Evolutionary conservation across 371 early-diverging fungal species (phyloP).

Genomic region (Rhizomucor pusillus): DNA sequence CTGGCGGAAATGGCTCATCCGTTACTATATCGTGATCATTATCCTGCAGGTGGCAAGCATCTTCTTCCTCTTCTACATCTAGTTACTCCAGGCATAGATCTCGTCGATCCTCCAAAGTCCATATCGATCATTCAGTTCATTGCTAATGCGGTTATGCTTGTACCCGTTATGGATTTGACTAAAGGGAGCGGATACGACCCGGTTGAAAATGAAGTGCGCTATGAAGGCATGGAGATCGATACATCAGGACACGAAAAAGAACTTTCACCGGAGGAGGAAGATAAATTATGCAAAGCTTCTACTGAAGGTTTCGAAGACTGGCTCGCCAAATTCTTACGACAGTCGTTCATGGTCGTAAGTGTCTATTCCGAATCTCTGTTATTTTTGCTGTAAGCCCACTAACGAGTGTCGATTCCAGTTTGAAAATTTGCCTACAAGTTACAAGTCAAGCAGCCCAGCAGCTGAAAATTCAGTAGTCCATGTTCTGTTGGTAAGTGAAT

Average conservation of each 20-base stretch:
- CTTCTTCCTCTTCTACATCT: conserved; percentile 72
- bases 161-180: conserved; percentile 67
- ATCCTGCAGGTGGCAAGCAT: conserved; percentile 85
- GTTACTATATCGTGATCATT: conserved; percentile 67
- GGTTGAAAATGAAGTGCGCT: conserved; percentile 33
- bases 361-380: not conserved
- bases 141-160: conserved; percentile 56
- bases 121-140: conserved; percentile 74
- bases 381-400: not conserved
- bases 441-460: not conserved
- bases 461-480: not conserved
- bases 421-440: conserved; percentile 65
- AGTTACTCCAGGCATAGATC: conserved; percentile 85
- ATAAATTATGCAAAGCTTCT: conserved; percentile 57
- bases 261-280: conserved; percentile 51
- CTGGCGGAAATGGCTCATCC: conserved; percentile 68
- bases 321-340: conserved; percentile 79
- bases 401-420: conserved; percentile 37
- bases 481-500: conserved; percentile 29
- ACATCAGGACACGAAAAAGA: conserved; percentile 38
- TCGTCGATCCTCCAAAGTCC: conserved; percentile 87
- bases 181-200: conserved; percentile 12
- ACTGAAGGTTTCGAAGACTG: conserved; percentile 86
- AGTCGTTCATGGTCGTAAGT: conserved; percentile 71
- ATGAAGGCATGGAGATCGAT: conserved; percentile 50